Evolutionary conservation across 345 rosid species (phyloP).

Genomic region (Pugionium dolabratum): DNA sequence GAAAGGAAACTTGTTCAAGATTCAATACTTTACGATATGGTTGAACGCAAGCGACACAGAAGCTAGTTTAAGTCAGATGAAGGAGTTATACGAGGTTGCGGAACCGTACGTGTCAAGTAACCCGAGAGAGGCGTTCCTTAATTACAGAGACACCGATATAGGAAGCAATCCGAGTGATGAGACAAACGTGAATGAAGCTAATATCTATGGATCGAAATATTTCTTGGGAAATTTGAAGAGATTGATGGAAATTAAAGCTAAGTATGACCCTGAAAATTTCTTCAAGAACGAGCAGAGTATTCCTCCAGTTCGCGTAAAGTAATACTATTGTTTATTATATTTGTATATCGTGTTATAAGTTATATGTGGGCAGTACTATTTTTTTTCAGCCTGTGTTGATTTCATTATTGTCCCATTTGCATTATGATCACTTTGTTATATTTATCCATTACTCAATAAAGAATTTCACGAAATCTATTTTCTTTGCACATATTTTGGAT

Average conservation of each 20-base stretch:
- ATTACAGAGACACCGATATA: constrained; percentile 43
- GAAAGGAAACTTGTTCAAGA: constrained; percentile 51
- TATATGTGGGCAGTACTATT: neutral
- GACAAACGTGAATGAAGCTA: constrained; percentile 38
- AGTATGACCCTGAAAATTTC: constrained; percentile 48
- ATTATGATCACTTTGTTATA: neutral
- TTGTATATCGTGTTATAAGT: neutral
- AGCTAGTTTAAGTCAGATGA: constrained; percentile 37
- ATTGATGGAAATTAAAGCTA: constrained; percentile 42
- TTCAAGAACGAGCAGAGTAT: constrained; percentile 47
- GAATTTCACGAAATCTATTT: neutral
- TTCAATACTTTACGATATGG: constrained; percentile 49
- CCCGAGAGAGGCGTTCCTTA: constrained; percentile 47
- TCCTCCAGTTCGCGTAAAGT: constrained; percentile 29
- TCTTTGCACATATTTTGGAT: too few species aligned
- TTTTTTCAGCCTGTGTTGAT: neutral
- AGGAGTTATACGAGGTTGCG: constrained; percentile 42
- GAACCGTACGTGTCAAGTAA: constrained; percentile 51
- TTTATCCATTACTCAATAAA: constrained; percentile 1
- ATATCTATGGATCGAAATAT: constrained; percentile 47
- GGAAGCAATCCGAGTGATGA: constrained; percentile 29
- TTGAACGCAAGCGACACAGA: constrained; percentile 15
- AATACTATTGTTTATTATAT: neutral
- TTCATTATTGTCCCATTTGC: constrained; percentile 1
- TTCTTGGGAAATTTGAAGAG: constrained; percentile 44